A percentile compares a stretch with the other conserved stretches of the same genome.
phyloP scores from a whole-genome alignment of 1,139 yeast species.

The Blastobotrys aristatus region DNA sequence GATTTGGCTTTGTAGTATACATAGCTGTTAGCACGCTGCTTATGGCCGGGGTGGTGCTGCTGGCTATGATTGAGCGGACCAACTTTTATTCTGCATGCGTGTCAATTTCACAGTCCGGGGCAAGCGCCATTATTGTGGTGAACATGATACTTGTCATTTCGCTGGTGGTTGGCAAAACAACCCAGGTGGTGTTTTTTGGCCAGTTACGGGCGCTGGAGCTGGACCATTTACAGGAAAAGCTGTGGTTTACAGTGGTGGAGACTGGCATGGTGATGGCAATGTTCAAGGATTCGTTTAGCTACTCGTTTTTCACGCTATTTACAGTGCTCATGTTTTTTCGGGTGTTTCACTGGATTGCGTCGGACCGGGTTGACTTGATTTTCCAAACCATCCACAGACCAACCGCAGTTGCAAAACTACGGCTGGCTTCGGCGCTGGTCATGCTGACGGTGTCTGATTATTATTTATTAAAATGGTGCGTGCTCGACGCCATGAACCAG shows the following conservation, averaged over 20 bases:
- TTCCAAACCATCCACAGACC: slow-evolving; percentile 32
- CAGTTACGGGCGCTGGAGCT: slow-evolving; percentile 67
- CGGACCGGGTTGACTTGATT: slow-evolving; percentile 36
- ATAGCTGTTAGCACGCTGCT: slow-evolving; percentile 23
- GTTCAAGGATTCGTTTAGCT: slow-evolving; percentile 51
- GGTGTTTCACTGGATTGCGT: slow-evolving; percentile 69
- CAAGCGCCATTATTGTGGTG: slow-evolving; percentile 39
- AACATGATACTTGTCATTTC: slow-evolving; percentile 43
- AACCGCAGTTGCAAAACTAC: slow-evolving; percentile 32
- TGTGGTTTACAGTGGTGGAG: slow-evolving; percentile 62
- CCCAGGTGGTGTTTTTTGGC: slow-evolving; percentile 62
- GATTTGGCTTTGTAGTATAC: slow-evolving; percentile 26
- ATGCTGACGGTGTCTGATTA: slow-evolving; percentile 48
- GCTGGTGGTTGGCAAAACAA: slow-evolving; percentile 40
- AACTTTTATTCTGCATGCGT: slow-evolving; percentile 44
- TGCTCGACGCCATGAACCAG: background rate
- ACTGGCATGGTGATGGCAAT: slow-evolving; percentile 61
- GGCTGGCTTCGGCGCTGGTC: slow-evolving; percentile 40
- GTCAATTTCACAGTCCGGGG: slow-evolving; percentile 41
- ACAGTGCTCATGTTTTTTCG: slow-evolving; percentile 48
- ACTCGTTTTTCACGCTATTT: slow-evolving; percentile 41
- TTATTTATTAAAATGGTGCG: slow-evolving; percentile 40
- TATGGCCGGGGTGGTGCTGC: slow-evolving; percentile 32
- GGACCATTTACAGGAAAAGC: slow-evolving; percentile 68
- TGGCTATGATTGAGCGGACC: slow-evolving; percentile 38